Conservation (phyloP, 2,329 filamentous ascomycete genomes). For the Beauveria medogensis region DNA sequence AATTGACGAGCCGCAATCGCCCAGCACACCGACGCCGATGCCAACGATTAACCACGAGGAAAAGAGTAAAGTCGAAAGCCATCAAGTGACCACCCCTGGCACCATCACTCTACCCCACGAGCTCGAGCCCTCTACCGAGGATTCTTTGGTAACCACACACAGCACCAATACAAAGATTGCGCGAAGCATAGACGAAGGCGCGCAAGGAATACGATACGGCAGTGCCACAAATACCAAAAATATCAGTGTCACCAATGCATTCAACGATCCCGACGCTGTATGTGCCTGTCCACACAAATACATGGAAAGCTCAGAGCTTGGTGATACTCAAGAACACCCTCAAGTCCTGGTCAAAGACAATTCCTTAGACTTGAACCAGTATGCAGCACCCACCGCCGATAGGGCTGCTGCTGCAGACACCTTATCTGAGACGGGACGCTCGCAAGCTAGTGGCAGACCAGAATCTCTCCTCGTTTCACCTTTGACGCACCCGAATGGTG, state of each 20-base stretch:
- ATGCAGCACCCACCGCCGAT: not conserved
- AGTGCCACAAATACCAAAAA: not conserved
- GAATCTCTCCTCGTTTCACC: constrained; percentile 20
- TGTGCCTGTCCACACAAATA: not conserved
- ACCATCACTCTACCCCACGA: not conserved
- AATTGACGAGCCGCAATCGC: not conserved
- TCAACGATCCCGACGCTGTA: not conserved
- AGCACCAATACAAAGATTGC: not conserved
- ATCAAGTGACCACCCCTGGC: not conserved
- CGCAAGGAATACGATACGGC: not conserved
- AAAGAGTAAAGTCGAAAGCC: not conserved
- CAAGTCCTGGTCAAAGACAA: not conserved
- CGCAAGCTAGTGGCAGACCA: constrained; percentile 5
- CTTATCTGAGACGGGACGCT: not conserved
- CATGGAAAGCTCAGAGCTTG: not conserved
- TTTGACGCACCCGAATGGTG: constrained; percentile 31
- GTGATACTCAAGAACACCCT: not conserved
- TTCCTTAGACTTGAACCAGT: not conserved
- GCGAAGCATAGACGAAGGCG: not conserved
- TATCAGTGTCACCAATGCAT: not conserved
- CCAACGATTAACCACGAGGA: not conserved
- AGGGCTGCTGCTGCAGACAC: not conserved
- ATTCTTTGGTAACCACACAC: not conserved
- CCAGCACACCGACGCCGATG: not conserved
- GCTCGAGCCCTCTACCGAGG: not conserved